Evolutionary conservation across 106 monocot species (phyloP), one percentile per base, ranked within the genome.

Genomic region (Phalaenopsis equestris): DNA sequence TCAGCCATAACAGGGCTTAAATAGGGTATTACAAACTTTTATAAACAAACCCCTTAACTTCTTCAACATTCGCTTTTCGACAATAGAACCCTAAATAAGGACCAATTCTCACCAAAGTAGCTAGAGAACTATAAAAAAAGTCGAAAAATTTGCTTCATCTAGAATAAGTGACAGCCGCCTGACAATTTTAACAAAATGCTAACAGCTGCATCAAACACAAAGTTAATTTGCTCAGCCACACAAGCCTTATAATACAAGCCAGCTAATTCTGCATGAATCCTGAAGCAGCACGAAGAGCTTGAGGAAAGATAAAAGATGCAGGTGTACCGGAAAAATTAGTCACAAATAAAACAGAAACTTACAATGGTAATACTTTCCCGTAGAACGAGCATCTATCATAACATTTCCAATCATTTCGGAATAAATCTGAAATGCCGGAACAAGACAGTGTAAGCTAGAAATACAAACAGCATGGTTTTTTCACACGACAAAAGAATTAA

Each of bases 371-470:
- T 98, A 98, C 72, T 98, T 98, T 75, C 98, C 98, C 39, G 98
- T 98, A 78, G 98, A 98, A 24, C 98, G 87, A 76, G 98, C 98
- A 98, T 98, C 98, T 76, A 82, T 89, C 98, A 94, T 98, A 42
- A 98, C 98, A 92, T 98, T 98, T 75, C 98, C 94, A 80, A 98
- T 98, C 98, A 98, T 98, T 89, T 98, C 98, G 49, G 98, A 81
- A 85, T 92, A 98, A 80, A 95, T 95, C 92, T 95, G 86, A 67
- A 80, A 87, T 84, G 68, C 45, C 74, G 45, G 42, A 74, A 73
- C 3, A 73, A 43, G 43, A 74, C 18, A 74, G 3, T 43, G 6
- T 17, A 74, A 74, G 43, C 45, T 45, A 74, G 43, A 5, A 76
- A 86, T 19, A 80, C 24, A 57, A 72, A 49, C 24, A 49, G 10